A percentile compares a stretch with the other conserved stretches of the same genome.
phyloP scores from a whole-genome alignment of 306 rosid genomes.

The Vigna radiata region DNA sequence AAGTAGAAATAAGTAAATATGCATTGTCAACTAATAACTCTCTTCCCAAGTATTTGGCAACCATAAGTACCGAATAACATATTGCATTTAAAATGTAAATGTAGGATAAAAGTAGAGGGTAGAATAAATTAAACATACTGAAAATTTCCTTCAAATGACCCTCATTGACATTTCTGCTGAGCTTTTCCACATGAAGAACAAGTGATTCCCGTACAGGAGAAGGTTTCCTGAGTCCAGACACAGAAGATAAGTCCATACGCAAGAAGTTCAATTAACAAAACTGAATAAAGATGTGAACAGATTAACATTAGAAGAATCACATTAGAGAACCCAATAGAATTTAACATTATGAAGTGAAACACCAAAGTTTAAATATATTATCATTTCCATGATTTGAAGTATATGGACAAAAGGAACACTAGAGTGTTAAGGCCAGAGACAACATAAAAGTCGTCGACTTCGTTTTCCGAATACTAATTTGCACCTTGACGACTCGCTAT shows the following conservation, averaged over 20 bases:
- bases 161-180: conserved; percentile 95
- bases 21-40: conserved; percentile 14
- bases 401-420: neutral
- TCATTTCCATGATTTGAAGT: neutral
- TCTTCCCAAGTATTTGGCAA: neutral
- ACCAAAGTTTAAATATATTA: conserved; percentile 11
- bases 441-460: neutral
- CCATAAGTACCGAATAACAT: neutral
- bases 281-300: neutral
- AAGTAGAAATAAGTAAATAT: conserved; percentile 1
- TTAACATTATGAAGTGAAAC: conserved; percentile 4
- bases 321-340: neutral
- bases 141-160: conserved; percentile 95
- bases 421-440: conserved; percentile 17
- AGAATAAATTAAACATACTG: conserved; percentile 59
- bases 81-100: conserved; percentile 8
- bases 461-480: neutral
- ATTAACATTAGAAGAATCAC: conserved; percentile 6
- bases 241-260: conserved; percentile 13
- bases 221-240: conserved; percentile 69
- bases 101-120: conserved; percentile 28
- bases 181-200: conserved; percentile 85
- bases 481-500: conserved; percentile 14
- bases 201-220: conserved; percentile 88
- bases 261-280: conserved; percentile 4